Percentiles rank a stretch among this genome's conserved stretches.
Conservation (phyloP, 345 rosid genomes). For the Carallia pectinifolia region DNA sequence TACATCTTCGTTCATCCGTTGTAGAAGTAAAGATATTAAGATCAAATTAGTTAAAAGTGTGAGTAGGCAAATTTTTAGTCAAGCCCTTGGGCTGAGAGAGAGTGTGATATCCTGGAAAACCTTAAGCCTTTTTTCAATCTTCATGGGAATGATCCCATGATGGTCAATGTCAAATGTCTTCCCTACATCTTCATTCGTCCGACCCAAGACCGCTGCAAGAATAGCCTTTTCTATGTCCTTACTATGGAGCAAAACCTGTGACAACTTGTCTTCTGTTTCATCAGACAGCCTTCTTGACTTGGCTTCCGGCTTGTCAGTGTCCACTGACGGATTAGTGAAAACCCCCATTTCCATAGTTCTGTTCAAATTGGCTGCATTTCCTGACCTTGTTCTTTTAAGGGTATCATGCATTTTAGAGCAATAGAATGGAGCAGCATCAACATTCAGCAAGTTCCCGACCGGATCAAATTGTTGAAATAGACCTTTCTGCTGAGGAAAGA, state of each 20-base stretch:
- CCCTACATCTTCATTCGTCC: slow-evolving; percentile 32
- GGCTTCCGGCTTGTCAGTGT: slow-evolving; percentile 43
- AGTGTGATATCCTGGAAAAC: slow-evolving; percentile 84
- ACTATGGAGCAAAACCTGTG: slow-evolving; percentile 58
- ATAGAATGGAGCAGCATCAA: slow-evolving; percentile 68
- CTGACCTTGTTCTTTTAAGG: slow-evolving; percentile 86
- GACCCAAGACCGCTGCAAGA: slow-evolving; percentile 66
- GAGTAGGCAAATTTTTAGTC: slow-evolving; percentile 12
- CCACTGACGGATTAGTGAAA: slow-evolving; percentile 7
- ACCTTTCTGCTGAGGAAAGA: slow-evolving; percentile 27
- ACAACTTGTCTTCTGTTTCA: slow-evolving; percentile 39
- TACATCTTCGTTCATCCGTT: slow-evolving; percentile 51
- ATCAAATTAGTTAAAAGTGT: slow-evolving; percentile 19
- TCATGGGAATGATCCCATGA: slow-evolving; percentile 31
- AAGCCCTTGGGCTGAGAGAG: slow-evolving; percentile 71
- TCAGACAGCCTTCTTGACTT: slow-evolving; percentile 64
- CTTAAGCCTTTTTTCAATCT: slow-evolving; percentile 70
- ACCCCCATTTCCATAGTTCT: slow-evolving; percentile 23
- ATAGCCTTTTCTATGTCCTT: slow-evolving; percentile 88
- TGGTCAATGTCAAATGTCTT: slow-evolving; percentile 14
- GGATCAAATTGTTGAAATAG: slow-evolving; percentile 22
- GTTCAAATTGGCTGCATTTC: slow-evolving; percentile 42
- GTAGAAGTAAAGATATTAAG: slow-evolving; percentile 23
- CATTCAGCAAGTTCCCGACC: slow-evolving; percentile 44
- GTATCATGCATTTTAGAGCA: slow-evolving; percentile 56